Evolutionary conservation across 192 early-diverging fungal species (phyloP).

Genomic region (Podila minutissima): DNA sequence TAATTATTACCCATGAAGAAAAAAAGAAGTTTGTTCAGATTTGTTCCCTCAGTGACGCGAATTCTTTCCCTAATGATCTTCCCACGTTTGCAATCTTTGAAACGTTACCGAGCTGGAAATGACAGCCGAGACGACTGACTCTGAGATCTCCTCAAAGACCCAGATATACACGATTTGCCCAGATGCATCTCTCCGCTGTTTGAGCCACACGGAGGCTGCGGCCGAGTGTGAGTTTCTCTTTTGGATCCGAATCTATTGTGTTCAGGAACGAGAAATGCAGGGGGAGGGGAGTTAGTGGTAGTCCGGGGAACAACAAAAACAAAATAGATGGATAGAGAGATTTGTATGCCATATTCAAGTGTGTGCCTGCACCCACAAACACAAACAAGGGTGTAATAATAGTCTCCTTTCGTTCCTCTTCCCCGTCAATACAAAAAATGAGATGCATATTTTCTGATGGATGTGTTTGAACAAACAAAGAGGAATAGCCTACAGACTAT

Average conservation of each 20-base stretch:
- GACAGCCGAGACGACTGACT: slow-evolving; percentile 52
- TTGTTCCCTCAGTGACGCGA: neutral
- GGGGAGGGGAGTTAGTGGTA: neutral
- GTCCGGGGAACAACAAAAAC: no score
- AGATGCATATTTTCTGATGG: no score
- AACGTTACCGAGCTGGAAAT: slow-evolving; percentile 50
- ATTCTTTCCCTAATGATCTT: no score
- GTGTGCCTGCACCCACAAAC: no score
- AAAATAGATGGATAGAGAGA: no score
- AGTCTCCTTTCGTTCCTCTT: no score
- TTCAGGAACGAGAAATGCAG: neutral
- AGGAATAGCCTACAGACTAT: no score
- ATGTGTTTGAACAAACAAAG: no score
- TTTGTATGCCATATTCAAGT: no score
- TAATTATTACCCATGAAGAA: slow-evolving; percentile 1
- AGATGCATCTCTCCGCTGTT: slow-evolving; percentile 57
- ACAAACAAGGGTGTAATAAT: no score
- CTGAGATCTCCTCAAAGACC: slow-evolving; percentile 73
- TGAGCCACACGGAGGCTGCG: slow-evolving; percentile 72
- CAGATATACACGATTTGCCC: slow-evolving; percentile 64
- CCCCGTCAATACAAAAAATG: no score
- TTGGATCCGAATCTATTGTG: slow-evolving; percentile 60
- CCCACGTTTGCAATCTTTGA: neutral
- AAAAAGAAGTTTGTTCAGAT: neutral
- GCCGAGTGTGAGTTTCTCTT: slow-evolving; percentile 61